Evolutionary conservation across 2,329 filamentous ascomycete genomes (phyloP), one percentile per base, ranked within the genome.

Genomic region (Didymella exigua): DNA sequence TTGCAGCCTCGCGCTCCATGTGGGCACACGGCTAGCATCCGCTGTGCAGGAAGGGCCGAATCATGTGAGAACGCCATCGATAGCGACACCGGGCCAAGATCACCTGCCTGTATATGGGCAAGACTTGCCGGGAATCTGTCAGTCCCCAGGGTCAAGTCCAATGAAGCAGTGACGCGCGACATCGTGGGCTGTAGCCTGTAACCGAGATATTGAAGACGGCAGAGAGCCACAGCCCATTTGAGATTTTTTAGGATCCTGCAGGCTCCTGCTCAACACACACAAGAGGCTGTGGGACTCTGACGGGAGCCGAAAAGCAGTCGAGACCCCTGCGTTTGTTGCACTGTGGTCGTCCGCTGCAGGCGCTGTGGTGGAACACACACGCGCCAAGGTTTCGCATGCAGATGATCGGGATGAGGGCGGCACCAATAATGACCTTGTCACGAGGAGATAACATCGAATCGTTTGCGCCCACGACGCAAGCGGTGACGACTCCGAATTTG

Each of bases 1-100:
- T 59, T 58, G 57, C 66, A 73, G 69, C 69, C 69, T 72, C 66
- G 66, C 68, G 45, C 60, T 55, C 58, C 59, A 63, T 56, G 51
- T 53, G 59, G 59, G 63, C 67, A 67, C 61, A 67, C 61, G 36
- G 36, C 36, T 38, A 24, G 36, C 36, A 38, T 8, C 36, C 36
- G 47, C 65, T 53, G 60, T 46, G 53, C 65, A 64, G 63, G 58
- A 65, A 58, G 56, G 65, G 66, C 58, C 69, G 66, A 72, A 71
- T 73, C 68, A 72, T 57, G 50, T 37, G 58, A 63, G 58, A 59
- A 50, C 51, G 64, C 52, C 57, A 52, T 45, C 44, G 41, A 58
- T 63, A 62, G 65, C 68, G 68, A 67, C 59, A 63, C 71, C 60
- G 65, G 65, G 59, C 63, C 60, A 55, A 61, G 58, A 59, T 59